A percentile compares a stretch with the other conserved stretches of the same genome.
Evolutionary conservation across 2,329 filamentous ascomycete genomes (phyloP).

Genomic region (Scopulariopsis brevicaulis): DNA sequence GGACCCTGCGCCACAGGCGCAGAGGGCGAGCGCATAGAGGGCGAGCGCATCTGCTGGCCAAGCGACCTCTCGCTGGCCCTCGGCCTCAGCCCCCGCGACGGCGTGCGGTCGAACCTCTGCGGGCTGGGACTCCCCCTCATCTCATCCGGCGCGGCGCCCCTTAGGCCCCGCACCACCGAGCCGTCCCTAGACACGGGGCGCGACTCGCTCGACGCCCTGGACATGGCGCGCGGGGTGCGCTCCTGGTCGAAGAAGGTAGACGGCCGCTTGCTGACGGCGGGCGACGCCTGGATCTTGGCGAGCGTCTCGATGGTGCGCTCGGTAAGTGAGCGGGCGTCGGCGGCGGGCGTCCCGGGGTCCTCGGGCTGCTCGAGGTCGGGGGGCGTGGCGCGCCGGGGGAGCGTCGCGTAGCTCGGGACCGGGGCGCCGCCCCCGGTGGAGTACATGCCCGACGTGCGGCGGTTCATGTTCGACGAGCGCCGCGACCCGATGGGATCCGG

Average conservation of each 20-base stretch:
- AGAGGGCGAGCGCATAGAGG: constrained; percentile 1
- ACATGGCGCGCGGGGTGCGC: constrained; percentile 40
- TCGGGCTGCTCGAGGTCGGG: not conserved
- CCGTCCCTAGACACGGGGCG: constrained; percentile 48
- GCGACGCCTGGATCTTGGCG: constrained; percentile 66
- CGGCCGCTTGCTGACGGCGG: constrained; percentile 51
- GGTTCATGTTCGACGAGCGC: not conserved
- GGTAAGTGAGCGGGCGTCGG: constrained; percentile 43
- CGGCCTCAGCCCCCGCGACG: constrained; percentile 18
- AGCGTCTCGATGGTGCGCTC: constrained; percentile 83
- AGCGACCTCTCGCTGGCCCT: not conserved
- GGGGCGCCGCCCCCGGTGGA: not conserved
- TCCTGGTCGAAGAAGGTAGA: constrained; percentile 64
- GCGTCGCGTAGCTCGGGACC: not conserved
- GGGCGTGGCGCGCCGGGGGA: not conserved
- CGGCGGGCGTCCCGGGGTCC: constrained; percentile 18
- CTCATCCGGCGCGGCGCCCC: constrained; percentile 38
- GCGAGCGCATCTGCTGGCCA: not conserved
- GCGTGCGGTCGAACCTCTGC: constrained; percentile 33
- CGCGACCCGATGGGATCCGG: not conserved
- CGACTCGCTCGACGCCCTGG: constrained; percentile 32
- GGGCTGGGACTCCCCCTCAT: constrained; percentile 26
- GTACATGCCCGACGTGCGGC: not conserved
- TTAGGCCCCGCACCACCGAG: constrained; percentile 41
- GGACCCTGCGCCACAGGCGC: not conserved